Conservation (phyloP, 2,329 filamentous ascomycete genomes). For the Juglanconis juglandina region DNA sequence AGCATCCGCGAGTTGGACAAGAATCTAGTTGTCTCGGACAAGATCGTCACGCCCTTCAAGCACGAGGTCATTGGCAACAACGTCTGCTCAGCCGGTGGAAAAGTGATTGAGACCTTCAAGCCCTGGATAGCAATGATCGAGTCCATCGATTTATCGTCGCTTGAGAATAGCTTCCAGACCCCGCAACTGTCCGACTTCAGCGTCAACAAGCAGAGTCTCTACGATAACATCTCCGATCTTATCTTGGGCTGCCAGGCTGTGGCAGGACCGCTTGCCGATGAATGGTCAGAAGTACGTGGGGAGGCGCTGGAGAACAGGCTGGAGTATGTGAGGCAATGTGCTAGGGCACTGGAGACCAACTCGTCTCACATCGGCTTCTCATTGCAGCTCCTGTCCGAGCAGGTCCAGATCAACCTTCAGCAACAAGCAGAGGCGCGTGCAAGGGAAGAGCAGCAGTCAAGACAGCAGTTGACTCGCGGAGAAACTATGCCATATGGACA, state of each 20-base stretch:
- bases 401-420: conserved; percentile 59
- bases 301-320: conserved; percentile 85
- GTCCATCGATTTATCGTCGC: conserved; percentile 79
- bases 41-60: conserved; percentile 72
- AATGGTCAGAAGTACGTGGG: conserved; percentile 91
- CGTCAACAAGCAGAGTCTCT: conserved; percentile 86
- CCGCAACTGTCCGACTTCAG: conserved; percentile 85
- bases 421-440: conserved; percentile 42
- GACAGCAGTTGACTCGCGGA: conserved; percentile 53
- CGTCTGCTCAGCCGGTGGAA: conserved; percentile 73
- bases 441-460: conserved; percentile 45
- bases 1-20: conserved; percentile 86
- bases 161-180: conserved; percentile 76
- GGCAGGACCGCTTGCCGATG: conserved; percentile 86
- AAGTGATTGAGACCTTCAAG: conserved; percentile 82
- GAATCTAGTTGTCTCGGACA: conserved; percentile 72
- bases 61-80: conserved; percentile 80
- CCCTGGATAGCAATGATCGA: conserved; percentile 88
- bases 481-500: conserved; percentile 55
- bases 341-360: conserved; percentile 78
- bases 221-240: conserved; percentile 89
- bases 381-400: conserved; percentile 80
- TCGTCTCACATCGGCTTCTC: conserved; percentile 86
- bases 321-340: conserved; percentile 72
- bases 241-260: conserved; percentile 84